Conservation (phyloP, 768 basidiomycete species). For the Strobilomyces echinocephalus region DNA sequence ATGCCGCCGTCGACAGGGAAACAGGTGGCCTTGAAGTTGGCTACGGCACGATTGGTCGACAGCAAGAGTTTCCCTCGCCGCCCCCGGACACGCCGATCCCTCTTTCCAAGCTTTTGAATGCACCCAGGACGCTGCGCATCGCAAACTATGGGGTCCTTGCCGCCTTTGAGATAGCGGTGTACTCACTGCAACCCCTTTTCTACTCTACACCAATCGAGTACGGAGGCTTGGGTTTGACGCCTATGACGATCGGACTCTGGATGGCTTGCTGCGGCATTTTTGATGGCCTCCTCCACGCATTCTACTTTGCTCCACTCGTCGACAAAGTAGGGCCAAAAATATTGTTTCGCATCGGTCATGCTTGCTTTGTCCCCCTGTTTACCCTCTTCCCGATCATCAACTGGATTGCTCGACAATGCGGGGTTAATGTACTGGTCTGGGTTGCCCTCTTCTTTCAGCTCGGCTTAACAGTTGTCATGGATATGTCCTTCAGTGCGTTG, state of each 20-base stretch:
- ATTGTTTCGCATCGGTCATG: conserved; percentile 27
- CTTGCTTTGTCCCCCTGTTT: conserved; percentile 29
- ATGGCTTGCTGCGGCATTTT: conserved; percentile 33
- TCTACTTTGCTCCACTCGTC: conserved; percentile 32
- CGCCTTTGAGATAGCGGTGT: conserved; percentile 31
- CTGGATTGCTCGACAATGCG: conserved; percentile 23
- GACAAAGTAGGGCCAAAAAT: conserved; percentile 28
- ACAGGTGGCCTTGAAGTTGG: conserved; percentile 3
- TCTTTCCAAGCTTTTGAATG: conserved; percentile 28
- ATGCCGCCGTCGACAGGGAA: conserved; percentile 12
- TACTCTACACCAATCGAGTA: conserved; percentile 33
- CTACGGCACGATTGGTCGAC: conserved; percentile 14
- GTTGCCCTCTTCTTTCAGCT: conserved; percentile 24
- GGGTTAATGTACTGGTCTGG: conserved; percentile 26
- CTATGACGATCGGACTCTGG: conserved; percentile 34
- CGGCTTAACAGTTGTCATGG: conserved; percentile 17
- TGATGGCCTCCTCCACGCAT: conserved; percentile 30
- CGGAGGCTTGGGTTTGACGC: conserved; percentile 36
- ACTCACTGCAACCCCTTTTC: conserved; percentile 37
- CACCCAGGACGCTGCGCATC: conserved; percentile 29
- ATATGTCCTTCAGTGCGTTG: conserved; percentile 33
- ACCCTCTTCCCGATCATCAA: conserved; percentile 30
- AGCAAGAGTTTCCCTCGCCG: neutral
- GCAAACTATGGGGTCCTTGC: conserved; percentile 37
- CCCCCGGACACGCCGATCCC: conserved; percentile 17